Evolutionary conservation across 2,329 filamentous ascomycete genomes (phyloP).

Genomic region (Exophiala spinifera): DNA sequence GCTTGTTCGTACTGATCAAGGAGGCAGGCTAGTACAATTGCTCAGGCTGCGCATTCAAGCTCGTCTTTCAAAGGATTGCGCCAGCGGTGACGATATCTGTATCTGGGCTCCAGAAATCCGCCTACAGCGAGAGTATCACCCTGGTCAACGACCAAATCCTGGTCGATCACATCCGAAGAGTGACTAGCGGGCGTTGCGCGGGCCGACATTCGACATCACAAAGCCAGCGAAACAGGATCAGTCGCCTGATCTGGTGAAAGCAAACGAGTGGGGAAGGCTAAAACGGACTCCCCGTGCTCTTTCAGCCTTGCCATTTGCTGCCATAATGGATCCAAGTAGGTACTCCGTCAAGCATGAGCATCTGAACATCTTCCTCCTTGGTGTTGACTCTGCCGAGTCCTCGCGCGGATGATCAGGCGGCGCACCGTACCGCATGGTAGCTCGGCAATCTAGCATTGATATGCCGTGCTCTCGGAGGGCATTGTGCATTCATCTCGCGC

Average conservation of each 20-base stretch:
- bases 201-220: constrained; percentile 3
- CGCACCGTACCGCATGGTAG: constrained; percentile 5
- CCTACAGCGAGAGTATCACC: constrained; percentile 4
- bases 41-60: background rate
- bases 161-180: constrained; percentile 7
- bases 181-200: constrained; percentile 13
- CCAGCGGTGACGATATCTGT: constrained; percentile 4
- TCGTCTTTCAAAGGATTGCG: too few relatives aligned
- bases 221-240: constrained; percentile 8
- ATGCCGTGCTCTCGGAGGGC: constrained; percentile 15
- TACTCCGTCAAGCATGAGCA: constrained; percentile 12
- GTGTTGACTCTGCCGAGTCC: background rate
- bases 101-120: constrained; percentile 2
- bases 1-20: background rate
- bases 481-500: constrained; percentile 13
- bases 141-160: background rate
- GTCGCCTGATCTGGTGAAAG: constrained; percentile 5
- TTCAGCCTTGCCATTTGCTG: constrained; percentile 22
- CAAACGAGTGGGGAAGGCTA: constrained; percentile 14
- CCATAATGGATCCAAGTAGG: constrained; percentile 25
- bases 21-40: background rate
- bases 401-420: background rate
- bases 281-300: constrained; percentile 12
- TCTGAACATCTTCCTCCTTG: background rate
- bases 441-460: constrained; percentile 25